Evolutionary conservation across 176 grass and related monocot genomes (phyloP).

Genomic region (Raddia distichophylla): DNA sequence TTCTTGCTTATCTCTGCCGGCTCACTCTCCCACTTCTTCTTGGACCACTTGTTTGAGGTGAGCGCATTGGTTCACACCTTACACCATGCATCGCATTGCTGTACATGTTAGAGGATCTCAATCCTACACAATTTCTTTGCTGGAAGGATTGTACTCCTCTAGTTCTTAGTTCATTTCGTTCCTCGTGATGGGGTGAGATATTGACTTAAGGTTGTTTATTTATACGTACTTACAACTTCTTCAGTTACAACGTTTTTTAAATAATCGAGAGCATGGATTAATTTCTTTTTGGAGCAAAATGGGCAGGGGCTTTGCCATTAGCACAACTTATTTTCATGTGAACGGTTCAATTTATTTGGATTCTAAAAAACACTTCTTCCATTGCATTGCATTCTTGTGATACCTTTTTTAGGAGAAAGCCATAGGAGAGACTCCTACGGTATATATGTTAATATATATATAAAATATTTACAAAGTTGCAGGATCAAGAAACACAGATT

Average conservation of each 20-base stretch:
- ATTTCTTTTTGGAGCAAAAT: too few species aligned
- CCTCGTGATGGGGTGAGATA: not conserved
- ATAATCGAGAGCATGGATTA: too few species aligned
- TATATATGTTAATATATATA: too few species aligned
- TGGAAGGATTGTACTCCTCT: not conserved
- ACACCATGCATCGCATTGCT: too few species aligned
- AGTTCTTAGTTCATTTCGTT: too few species aligned
- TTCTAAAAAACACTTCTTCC: not conserved
- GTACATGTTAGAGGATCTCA: too few species aligned
- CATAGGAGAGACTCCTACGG: too few species aligned
- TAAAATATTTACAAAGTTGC: too few species aligned
- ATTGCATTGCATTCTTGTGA: not conserved
- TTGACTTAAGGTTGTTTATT: not conserved
- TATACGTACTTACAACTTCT: too few species aligned
- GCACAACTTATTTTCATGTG: not conserved
- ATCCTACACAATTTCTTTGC: not conserved
- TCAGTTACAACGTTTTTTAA: too few species aligned
- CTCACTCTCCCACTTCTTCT: slow-evolving; percentile 94
- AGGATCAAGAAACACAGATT: too few species aligned
- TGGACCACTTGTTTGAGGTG: slow-evolving; percentile 96
- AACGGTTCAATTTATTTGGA: not conserved
- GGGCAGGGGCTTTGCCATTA: too few species aligned
- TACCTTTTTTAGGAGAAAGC: slow-evolving; percentile 54
- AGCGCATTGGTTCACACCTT: slow-evolving; percentile 5
- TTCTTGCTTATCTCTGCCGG: slow-evolving; percentile 82